These are phyloP conservation scores for Mucor sp. DNA, from an alignment of 371 early-diverging fungal genomes.

Conservation along the genomic window DNA sequence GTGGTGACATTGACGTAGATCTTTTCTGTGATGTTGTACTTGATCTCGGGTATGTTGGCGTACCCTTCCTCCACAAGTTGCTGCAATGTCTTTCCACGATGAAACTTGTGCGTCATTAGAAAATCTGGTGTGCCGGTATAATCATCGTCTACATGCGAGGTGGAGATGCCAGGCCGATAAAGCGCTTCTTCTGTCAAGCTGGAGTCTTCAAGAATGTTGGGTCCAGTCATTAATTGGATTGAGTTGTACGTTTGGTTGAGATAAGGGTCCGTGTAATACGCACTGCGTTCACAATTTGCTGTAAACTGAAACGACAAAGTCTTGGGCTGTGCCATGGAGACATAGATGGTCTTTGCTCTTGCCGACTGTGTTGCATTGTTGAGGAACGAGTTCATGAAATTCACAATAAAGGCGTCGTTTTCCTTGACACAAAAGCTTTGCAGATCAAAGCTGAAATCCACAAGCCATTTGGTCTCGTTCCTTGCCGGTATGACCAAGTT, in stretches of 20 bases:
- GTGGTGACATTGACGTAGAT: slow-evolving; percentile 8
- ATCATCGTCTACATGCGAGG: slow-evolving; percentile 24
- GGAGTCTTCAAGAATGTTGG: neutral
- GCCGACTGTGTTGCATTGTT: slow-evolving; percentile 24
- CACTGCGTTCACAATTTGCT: neutral
- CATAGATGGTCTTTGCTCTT: slow-evolving; percentile 18
- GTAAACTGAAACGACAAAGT: slow-evolving; percentile 11
- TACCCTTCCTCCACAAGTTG: slow-evolving; percentile 19
- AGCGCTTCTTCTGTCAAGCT: neutral
- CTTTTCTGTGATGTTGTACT: slow-evolving; percentile 7
- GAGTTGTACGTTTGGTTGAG: slow-evolving; percentile 13
- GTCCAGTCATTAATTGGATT: slow-evolving; percentile 18
- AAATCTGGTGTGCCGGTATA: slow-evolving; percentile 28
- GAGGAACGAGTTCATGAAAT: slow-evolving; percentile 30
- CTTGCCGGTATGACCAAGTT: slow-evolving; percentile 8
- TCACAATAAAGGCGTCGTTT: slow-evolving; percentile 17
- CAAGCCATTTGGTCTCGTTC: slow-evolving; percentile 15
- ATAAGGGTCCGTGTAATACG: slow-evolving; percentile 8
- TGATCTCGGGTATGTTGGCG: slow-evolving; percentile 9
- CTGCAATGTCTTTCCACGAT: slow-evolving; percentile 14
- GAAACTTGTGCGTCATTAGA: slow-evolving; percentile 21
- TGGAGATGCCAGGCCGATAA: slow-evolving; percentile 25
- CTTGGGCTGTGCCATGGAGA: slow-evolving; percentile 16
- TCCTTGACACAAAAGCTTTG: slow-evolving; percentile 23
- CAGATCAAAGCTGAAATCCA: slow-evolving; percentile 27